Evolutionary conservation across 78 protist genomes (phyloP).

Genomic region (Polysphondylium violaceum): DNA sequence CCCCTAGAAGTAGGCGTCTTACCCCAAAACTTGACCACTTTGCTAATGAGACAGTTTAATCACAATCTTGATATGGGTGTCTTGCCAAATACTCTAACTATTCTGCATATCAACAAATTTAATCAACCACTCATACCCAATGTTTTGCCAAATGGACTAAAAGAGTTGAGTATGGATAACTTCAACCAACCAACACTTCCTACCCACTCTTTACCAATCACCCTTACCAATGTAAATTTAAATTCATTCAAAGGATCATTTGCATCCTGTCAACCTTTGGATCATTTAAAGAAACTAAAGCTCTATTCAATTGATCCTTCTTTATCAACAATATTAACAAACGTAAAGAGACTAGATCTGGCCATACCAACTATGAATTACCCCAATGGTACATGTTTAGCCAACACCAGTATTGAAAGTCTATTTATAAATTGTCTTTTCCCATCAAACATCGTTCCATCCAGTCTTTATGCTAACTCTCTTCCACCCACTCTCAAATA

Average conservation of each 20-base stretch:
- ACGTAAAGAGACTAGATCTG: too few species aligned
- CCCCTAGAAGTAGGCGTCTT: not conserved
- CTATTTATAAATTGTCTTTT: too few species aligned
- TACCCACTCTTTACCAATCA: not conserved
- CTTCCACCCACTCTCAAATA: too few species aligned
- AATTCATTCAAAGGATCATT: not conserved
- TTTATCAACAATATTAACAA: too few species aligned
- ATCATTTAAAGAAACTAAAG: too few species aligned
- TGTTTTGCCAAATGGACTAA: not conserved
- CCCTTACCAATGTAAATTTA: too few species aligned
- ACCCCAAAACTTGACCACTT: not conserved
- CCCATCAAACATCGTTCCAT: too few species aligned
- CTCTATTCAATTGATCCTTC: too few species aligned
- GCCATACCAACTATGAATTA: too few species aligned
- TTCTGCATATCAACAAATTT: not conserved
- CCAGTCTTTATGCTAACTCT: too few species aligned
- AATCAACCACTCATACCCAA: not conserved
- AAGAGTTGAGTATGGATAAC: not conserved
- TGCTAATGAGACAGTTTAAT: not conserved
- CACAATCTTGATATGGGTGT: not conserved
- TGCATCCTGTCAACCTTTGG: not conserved
- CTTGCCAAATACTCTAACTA: not conserved
- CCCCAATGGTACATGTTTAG: not conserved
- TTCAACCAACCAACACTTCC: not conserved
- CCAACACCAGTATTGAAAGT: too few species aligned